Base-by-base conservation (phyloP, 768 basidiomycete species). In the Chalciporus sphaerocephalus region DNA sequence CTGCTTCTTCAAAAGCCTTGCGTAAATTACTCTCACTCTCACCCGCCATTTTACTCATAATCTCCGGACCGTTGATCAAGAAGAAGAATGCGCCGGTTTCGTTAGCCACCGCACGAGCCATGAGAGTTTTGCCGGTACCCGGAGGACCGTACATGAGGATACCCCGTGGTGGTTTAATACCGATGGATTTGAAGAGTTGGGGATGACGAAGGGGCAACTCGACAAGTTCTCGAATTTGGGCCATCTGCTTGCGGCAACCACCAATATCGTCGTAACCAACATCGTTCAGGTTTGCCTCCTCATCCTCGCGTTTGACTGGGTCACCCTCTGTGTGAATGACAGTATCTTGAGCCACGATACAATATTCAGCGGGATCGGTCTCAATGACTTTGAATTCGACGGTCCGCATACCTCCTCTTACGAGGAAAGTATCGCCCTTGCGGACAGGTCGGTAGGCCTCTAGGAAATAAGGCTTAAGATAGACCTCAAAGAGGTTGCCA, bases 61-160 rank as follows among this genome's bases (percentile, higher is more conserved):
- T 98, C 70, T 99, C 96, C 41, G 96, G 96, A 43, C 96, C 96
- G 62, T 98, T 99, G 73, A 99, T 99, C 40, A 98, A 74, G 85
- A 99, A 99, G 80, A 99, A 99, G 81, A 99, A 99, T 13, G 96
- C 96, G 40, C 96, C 96, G 21, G 96, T 99, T 71, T 99, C 96
- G 66, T 99, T 99, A 53, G 96, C 96, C 38, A 99, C 96, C 6
- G 96, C 96, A 57, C 96, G 86, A 41, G 96, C 96, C 95, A 99
- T 99, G 55, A 99, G 80, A 6, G 96, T 98, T 74, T 98, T 99
- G 78, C 96, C 96, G 17, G 95, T 98, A 76, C 96, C 96, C 25
- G 95, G 95, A 53, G 95, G 95, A 45, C 95, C 95, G 62, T 80
- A 99, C 92, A 99, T 87, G 55, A 99, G 85, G 60, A 99, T 94